Evolutionary conservation across 495 filamentous ascomycete genomes (phyloP).

Genomic region (Sphaerosporella brunnea): DNA sequence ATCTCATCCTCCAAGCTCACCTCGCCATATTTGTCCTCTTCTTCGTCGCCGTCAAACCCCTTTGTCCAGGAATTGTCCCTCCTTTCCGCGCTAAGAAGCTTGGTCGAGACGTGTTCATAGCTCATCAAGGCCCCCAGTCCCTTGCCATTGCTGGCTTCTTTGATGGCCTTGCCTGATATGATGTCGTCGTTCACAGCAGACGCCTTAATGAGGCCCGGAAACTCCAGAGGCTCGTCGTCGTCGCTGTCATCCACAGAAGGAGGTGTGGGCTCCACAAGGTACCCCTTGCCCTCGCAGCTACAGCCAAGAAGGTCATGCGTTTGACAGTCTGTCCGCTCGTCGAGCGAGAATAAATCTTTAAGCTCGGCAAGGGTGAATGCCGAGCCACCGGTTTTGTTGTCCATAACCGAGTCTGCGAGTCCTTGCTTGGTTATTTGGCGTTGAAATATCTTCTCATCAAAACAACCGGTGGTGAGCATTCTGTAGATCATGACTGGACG

Average conservation of each 20-base stretch:
- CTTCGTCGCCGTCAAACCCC: constrained; percentile 22
- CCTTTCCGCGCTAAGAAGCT: constrained; percentile 30
- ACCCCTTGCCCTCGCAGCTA: constrained; percentile 43
- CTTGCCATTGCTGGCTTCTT: constrained; percentile 24
- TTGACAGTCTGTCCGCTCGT: constrained; percentile 40
- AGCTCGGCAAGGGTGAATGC: constrained; percentile 53
- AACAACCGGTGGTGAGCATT: constrained; percentile 48
- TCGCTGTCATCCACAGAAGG: constrained; percentile 19
- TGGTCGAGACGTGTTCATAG: constrained; percentile 40
- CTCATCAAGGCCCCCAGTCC: constrained; percentile 46
- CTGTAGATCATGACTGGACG: constrained; percentile 55
- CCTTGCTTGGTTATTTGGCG: constrained; percentile 62
- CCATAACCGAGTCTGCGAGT: constrained; percentile 29
- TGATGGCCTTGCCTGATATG: constrained; percentile 27
- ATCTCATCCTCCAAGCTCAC: constrained; percentile 43
- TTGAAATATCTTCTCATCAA: constrained; percentile 76
- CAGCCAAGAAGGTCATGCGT: constrained; percentile 60
- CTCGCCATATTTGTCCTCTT: constrained; percentile 29
- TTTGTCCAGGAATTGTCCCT: constrained; percentile 10
- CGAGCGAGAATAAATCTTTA: constrained; percentile 51
- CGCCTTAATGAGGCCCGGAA: constrained; percentile 33
- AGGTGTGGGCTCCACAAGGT: constrained; percentile 9
- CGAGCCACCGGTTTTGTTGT: constrained; percentile 39
- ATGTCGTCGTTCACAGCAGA: constrained; percentile 45
- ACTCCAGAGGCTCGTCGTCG: constrained; percentile 28